Percentiles rank a stretch among this genome's conserved stretches.
phyloP scores from a whole-genome alignment of 768 basidiomycete species.

The Naganishia randhawae region DNA sequence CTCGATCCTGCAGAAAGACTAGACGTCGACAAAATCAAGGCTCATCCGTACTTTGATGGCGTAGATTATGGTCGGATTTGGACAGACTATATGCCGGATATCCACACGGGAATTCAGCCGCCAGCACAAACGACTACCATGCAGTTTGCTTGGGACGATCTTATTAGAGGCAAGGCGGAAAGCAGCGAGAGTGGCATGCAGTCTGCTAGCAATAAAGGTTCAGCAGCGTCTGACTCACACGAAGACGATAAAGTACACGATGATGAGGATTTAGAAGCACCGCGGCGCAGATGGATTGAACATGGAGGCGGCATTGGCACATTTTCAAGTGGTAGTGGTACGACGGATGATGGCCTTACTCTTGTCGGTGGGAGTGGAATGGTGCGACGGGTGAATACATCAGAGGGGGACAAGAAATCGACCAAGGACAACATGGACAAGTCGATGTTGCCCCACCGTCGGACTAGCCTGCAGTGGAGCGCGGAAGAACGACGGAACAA shows the following conservation, averaged over 20 bases:
- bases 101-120: conserved; percentile 33
- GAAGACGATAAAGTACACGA: neutral
- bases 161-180: neutral
- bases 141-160: conserved; percentile 19
- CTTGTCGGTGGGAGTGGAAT: conserved; percentile 10
- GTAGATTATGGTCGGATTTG: conserved; percentile 42
- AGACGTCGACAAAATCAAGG: conserved; percentile 40
- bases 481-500: neutral
- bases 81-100: conserved; percentile 39
- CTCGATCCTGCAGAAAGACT: conserved; percentile 44
- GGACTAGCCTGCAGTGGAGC: neutral
- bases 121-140: conserved; percentile 8
- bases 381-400: neutral
- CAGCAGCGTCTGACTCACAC: neutral
- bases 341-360: conserved; percentile 13
- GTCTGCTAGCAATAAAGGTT: neutral
- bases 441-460: neutral
- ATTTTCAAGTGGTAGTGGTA: conserved; percentile 24
- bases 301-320: conserved; percentile 25
- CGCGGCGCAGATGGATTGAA: conserved; percentile 28
- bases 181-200: conserved; percentile 16
- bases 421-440: neutral
- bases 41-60: conserved; percentile 44
- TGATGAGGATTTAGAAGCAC: conserved; percentile 18
- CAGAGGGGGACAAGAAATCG: neutral